phyloP scores from a whole-genome alignment of 768 basidiomycete species.

The Pisolithus microcarpus region DNA sequence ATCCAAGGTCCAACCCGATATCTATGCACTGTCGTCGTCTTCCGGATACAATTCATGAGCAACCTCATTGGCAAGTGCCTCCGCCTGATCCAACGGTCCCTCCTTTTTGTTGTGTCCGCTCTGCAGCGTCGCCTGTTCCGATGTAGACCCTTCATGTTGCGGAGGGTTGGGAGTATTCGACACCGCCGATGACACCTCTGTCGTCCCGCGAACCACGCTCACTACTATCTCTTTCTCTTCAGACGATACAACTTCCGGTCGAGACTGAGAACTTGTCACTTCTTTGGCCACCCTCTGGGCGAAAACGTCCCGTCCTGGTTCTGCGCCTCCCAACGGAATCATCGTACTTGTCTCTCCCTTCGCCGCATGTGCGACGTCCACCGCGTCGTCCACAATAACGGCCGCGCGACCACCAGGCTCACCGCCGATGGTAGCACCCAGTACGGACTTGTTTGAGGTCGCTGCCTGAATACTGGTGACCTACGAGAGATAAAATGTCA shows the following conservation, averaged over 20 bases:
- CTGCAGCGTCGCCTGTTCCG: slow-evolving; percentile 6
- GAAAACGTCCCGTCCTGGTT: slow-evolving; percentile 74
- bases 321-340: slow-evolving; percentile 45
- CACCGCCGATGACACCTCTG: neutral
- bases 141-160: slow-evolving; percentile 4
- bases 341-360: slow-evolving; percentile 28
- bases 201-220: neutral
- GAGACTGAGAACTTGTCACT: slow-evolving; percentile 35
- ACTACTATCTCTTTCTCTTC: slow-evolving; percentile 6
- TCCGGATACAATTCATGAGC: slow-evolving; percentile 49
- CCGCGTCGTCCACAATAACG: slow-evolving; percentile 43
- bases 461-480: slow-evolving; percentile 36
- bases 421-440: slow-evolving; percentile 44
- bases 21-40: neutral
- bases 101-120: slow-evolving; percentile 18
- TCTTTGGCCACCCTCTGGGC: slow-evolving; percentile 42
- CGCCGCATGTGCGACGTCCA: slow-evolving; percentile 2
- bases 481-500: slow-evolving; percentile 44
- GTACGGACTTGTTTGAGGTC: slow-evolving; percentile 33
- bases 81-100: slow-evolving; percentile 43
- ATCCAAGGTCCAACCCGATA: slow-evolving; percentile 11
- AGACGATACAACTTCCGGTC: neutral
- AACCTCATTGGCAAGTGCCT: slow-evolving; percentile 44
- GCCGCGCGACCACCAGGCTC: slow-evolving; percentile 48
- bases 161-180: neutral